phyloP scores from a whole-genome alignment of 2,329 filamentous ascomycete species.

The Fusarium pseudograminearum region DNA sequence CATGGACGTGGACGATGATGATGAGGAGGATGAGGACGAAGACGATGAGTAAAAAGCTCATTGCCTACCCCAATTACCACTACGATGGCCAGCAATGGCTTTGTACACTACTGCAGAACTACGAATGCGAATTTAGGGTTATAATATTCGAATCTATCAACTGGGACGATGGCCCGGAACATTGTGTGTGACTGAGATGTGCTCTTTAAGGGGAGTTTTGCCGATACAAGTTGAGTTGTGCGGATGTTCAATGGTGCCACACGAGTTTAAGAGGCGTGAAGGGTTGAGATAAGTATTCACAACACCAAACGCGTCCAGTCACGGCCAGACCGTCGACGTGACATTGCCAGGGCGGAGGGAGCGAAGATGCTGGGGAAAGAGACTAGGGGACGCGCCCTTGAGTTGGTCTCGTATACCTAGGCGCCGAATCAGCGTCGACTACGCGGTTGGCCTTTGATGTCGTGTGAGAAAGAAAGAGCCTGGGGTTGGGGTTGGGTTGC shows the following conservation, averaged over 20 bases:
- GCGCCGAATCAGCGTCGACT: constrained; percentile 40
- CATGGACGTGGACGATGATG: constrained; percentile 94
- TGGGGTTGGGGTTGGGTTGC: constrained; percentile 27
- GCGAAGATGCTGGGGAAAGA: constrained; percentile 23
- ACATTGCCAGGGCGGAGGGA: constrained; percentile 11
- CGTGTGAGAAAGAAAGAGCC: constrained; percentile 30
- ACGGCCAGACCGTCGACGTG: constrained; percentile 12
- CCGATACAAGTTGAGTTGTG: constrained; percentile 49
- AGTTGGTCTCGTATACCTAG: constrained; percentile 29
- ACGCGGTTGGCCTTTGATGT: constrained; percentile 34
- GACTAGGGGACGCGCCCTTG: constrained; percentile 32
- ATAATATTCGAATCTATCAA: constrained; percentile 44
- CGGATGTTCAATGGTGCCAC: constrained; percentile 47
- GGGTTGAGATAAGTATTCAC: constrained; percentile 33
- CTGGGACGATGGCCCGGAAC: constrained; percentile 25
- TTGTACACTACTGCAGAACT: constrained; percentile 51
- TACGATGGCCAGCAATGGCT: constrained; percentile 39
- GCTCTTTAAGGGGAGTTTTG: constrained; percentile 47
- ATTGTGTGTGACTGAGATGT: constrained; percentile 43
- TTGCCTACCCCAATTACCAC: constrained; percentile 32
- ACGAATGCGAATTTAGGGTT: constrained; percentile 47
- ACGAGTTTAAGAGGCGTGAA: constrained; percentile 46
- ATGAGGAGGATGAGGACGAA: constrained; percentile 80
- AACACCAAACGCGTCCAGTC: constrained; percentile 37
- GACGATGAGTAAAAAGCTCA: constrained; percentile 45